Conservation (phyloP, 768 basidiomycete genomes). For the Suillus weaverae region DNA sequence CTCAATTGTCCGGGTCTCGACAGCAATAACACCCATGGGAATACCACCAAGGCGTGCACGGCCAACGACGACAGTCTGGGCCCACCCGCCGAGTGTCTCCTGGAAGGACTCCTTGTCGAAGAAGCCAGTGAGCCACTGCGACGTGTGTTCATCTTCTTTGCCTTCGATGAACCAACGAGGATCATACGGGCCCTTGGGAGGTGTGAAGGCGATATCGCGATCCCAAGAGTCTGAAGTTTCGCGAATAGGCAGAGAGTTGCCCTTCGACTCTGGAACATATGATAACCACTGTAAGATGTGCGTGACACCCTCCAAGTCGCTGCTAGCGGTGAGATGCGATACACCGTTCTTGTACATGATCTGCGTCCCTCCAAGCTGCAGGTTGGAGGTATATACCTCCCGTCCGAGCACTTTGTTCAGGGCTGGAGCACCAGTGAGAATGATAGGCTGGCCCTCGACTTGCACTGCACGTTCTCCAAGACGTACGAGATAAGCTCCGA, state of each 20-base stretch:
- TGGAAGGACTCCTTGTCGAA: conserved; percentile 98
- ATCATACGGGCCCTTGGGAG: conserved; percentile 94
- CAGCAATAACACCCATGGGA: conserved; percentile 96
- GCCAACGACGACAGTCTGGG: conserved; percentile 97
- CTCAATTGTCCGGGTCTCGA: conserved; percentile 96
- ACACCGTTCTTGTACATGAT: conserved; percentile 99
- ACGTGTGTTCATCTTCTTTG: conserved; percentile 79
- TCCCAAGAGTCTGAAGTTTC: conserved; percentile 82
- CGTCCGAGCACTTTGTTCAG: conserved; percentile 99
- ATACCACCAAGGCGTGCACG: conserved; percentile 96
- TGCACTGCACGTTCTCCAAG: conserved; percentile 97
- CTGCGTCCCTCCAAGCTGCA: conserved; percentile 99
- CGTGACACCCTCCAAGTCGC: conserved; percentile 93
- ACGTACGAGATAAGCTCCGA: conserved; percentile 97
- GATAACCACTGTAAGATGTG: conserved; percentile 95
- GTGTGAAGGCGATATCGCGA: conserved; percentile 85
- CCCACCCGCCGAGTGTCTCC: conserved; percentile 98
- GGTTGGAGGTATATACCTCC: conserved; percentile 97
- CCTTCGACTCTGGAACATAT: conserved; percentile 85
- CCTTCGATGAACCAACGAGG: conserved; percentile 98
- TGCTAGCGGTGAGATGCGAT: conserved; percentile 91
- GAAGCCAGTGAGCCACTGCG: conserved; percentile 84
- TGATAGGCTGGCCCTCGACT: conserved; percentile 99
- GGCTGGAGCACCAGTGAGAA: conserved; percentile 94
- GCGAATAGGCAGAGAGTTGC: conserved; percentile 77